phyloP scores from a whole-genome alignment of 1,284 basidiomycete genomes.

The Coniophora puteana region DNA sequence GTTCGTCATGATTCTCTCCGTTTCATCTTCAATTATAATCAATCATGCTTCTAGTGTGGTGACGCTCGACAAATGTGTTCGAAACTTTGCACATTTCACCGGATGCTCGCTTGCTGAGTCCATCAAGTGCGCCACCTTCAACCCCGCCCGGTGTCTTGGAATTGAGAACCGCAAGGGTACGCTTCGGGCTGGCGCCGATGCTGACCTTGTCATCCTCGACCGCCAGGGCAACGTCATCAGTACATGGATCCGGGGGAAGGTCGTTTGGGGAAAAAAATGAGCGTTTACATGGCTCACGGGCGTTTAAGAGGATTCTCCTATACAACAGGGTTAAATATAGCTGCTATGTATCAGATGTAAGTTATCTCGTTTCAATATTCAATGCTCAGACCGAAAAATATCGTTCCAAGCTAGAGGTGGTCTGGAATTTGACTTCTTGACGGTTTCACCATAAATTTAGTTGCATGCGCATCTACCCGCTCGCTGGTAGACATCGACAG shows the following conservation, averaged over 20 bases:
- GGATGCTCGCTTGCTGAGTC: constrained; percentile 80
- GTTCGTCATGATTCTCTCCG: constrained; percentile 22
- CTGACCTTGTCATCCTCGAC: constrained; percentile 78
- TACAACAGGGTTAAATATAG: too few relatives aligned
- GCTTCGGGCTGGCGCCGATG: constrained; percentile 75
- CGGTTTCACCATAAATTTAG: too few relatives aligned
- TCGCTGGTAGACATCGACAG: too few relatives aligned
- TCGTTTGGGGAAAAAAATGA: constrained; percentile 55
- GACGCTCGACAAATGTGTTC: constrained; percentile 78
- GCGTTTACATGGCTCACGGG: too few relatives aligned
- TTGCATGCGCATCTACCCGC: too few relatives aligned
- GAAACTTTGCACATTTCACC: constrained; percentile 81
- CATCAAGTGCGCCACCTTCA: constrained; percentile 80
- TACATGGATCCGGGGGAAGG: constrained; percentile 79
- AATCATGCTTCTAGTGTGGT: constrained; percentile 52
- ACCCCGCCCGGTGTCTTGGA: constrained; percentile 80
- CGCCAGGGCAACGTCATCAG: constrained; percentile 63
- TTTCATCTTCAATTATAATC: constrained; percentile 5
- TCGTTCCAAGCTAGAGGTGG: too few relatives aligned
- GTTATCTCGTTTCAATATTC: too few relatives aligned
- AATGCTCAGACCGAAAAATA: too few relatives aligned
- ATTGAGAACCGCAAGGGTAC: constrained; percentile 80
- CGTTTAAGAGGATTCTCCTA: too few relatives aligned
- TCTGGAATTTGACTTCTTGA: too few relatives aligned
- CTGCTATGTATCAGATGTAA: too few relatives aligned